Evolutionary conservation across 2,329 filamentous ascomycete genomes (phyloP), one percentile per base, ranked within the genome.

Genomic region (Fusarium algeriense): DNA sequence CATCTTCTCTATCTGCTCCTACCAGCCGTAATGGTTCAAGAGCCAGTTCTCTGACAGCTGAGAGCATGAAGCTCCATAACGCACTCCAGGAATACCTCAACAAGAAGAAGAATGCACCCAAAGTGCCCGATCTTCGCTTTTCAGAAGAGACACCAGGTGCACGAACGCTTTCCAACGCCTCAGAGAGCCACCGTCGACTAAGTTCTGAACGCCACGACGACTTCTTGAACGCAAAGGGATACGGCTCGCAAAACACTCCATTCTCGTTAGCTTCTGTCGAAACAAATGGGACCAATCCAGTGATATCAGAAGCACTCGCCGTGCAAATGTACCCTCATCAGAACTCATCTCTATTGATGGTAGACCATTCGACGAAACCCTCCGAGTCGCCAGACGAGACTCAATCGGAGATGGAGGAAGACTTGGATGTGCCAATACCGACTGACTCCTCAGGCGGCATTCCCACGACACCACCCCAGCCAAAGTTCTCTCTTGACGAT

Each of bases 271-370:
- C 83, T 1, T 91, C 89, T 0, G 84, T 90, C 50, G 89, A 90
- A 58, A 89, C 88, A n/a, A 87, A 83, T 40, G 86, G 84, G 37
- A 90, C 89, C n/a, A 89, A 87, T 5, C 83, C 84, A 6, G 89
- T 90, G 71, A 85, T 91, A 43, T 89, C 89, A 2, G 89, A 91
- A 79, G 89, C 89, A 37, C 80, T 87, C 76, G 88, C 87, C 41
- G 85, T 91, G 60, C 89, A 85, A 66, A 88, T 91, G 73, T 90
- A 87, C 70, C 85, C 87, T 23, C 89, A 91, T 69, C 88, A 91
- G 73, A 91, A 91, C 71, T 89, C 86, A 50, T 91, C 89, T 7
- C 80, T 91, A 14, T 78, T 90, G 44, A 84, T 91, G 79, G 86
- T 91, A 34, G 82, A 90, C 70, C 86, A 90, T 75, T 85, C 85